A percentile compares a stretch with the other conserved stretches of the same genome.
phyloP scores from a whole-genome alignment of 257 asterid genomes.

The Capsicum pubescens region DNA sequence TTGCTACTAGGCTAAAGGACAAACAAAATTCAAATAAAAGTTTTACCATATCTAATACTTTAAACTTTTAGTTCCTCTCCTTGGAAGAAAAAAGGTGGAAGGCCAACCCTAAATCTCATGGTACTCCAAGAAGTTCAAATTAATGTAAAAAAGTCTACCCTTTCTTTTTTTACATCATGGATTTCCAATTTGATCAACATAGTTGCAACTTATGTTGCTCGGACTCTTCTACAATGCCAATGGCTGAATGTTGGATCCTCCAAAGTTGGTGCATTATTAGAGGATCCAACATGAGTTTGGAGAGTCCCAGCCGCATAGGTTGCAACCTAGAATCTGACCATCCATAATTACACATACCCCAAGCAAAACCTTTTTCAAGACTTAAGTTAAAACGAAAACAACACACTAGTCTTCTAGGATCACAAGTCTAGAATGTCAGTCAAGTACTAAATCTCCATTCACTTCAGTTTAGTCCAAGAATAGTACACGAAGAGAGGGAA shows the following conservation, averaged over 20 bases:
- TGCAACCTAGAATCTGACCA: no score
- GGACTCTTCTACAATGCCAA: no score
- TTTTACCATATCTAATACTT: not conserved
- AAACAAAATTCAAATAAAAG: not conserved
- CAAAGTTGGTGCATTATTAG: no score
- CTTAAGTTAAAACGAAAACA: no score
- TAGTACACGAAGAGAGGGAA: not conserved
- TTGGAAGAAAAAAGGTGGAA: not conserved
- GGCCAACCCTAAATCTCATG: not conserved
- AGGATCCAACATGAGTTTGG: no score
- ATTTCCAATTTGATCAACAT: not conserved
- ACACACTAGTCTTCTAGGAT: not conserved
- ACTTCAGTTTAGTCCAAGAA: not conserved
- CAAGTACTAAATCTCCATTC: not conserved
- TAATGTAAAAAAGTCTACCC: not conserved
- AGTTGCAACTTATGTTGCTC: not conserved
- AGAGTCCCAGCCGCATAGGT: no score
- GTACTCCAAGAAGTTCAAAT: not conserved
- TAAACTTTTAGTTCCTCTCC: not conserved
- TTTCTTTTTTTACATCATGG: not conserved
- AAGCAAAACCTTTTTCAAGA: no score
- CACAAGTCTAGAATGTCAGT: not conserved
- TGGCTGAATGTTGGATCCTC: no score
- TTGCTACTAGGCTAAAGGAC: not conserved
- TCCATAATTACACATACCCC: no score